Percentiles rank a stretch among this genome's conserved stretches.
Evolutionary conservation across 768 basidiomycete species (phyloP).

Genomic region (Coprinopsis strossmayeri): DNA sequence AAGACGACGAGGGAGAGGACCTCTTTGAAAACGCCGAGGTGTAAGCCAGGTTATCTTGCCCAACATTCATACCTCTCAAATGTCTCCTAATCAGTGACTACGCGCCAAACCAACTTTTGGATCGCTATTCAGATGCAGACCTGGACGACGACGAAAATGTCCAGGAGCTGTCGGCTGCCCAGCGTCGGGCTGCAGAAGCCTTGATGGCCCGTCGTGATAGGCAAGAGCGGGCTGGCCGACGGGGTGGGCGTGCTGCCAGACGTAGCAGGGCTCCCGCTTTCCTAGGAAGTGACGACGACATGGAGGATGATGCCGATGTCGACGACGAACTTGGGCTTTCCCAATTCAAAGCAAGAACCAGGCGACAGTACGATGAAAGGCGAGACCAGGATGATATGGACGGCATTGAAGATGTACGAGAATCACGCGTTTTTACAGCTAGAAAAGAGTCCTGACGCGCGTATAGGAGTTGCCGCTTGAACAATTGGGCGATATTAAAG

Average conservation of each 20-base stretch:
- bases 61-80: constrained; percentile 10
- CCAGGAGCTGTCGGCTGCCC: constrained; percentile 59
- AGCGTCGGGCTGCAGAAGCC: constrained; percentile 76
- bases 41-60: constrained; percentile 33
- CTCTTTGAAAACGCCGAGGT: constrained; percentile 81
- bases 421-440: neutral
- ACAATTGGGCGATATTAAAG: constrained; percentile 96
- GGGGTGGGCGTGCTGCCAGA: constrained; percentile 67
- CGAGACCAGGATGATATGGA: constrained; percentile 88
- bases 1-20: constrained; percentile 87
- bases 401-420: constrained; percentile 75
- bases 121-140: constrained; percentile 81
- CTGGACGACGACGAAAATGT: constrained; percentile 78
- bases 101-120: constrained; percentile 71
- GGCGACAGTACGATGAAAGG: constrained; percentile 92
- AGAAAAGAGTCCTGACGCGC: neutral
- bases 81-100: constrained; percentile 59
- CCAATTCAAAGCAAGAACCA: constrained; percentile 74
- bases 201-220: constrained; percentile 89
- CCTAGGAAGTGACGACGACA: constrained; percentile 74
- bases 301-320: constrained; percentile 68
- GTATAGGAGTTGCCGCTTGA: constrained; percentile 87
- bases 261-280: constrained; percentile 84
- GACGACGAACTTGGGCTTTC: constrained; percentile 60
- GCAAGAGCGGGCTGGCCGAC: constrained; percentile 55